phyloP scores from a whole-genome alignment of 305 asterid species.

The Fraxinus baroniana region DNA sequence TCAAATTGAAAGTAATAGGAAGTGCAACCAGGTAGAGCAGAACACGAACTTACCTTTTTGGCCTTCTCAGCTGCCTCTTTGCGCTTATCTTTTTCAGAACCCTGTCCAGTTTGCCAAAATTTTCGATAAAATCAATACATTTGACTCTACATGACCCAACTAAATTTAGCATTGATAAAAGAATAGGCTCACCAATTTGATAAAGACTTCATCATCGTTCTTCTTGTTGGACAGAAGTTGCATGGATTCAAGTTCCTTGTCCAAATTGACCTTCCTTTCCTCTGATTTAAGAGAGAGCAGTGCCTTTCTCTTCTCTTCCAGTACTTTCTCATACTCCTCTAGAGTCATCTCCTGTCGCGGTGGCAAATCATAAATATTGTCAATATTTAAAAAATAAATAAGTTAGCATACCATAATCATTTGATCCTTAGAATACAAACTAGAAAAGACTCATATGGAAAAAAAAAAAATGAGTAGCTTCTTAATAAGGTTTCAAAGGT shows the following conservation, averaged over 20 bases:
- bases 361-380: not conserved
- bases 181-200: slow-evolving; percentile 42
- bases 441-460: not conserved
- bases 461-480: not conserved
- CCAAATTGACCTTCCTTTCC: slow-evolving; percentile 67
- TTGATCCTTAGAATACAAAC: not conserved
- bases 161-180: not conserved
- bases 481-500: not conserved
- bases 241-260: slow-evolving; percentile 66
- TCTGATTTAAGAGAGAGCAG: slow-evolving; percentile 48
- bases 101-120: slow-evolving; percentile 21
- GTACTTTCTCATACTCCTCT: slow-evolving; percentile 72
- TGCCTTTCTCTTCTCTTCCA: slow-evolving; percentile 65
- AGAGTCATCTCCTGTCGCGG: slow-evolving; percentile 66
- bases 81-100: slow-evolving; percentile 46
- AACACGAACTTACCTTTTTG: slow-evolving; percentile 36
- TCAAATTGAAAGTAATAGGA: not conserved
- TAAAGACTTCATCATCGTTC: slow-evolving; percentile 56
- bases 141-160: not conserved
- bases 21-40: not conserved
- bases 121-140: not conserved
- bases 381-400: not conserved
- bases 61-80: slow-evolving; percentile 46
- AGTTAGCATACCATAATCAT: not conserved
- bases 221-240: slow-evolving; percentile 64